phyloP scores from a whole-genome alignment of 2,329 filamentous ascomycete species.

The Rasamsonia emersonii region DNA sequence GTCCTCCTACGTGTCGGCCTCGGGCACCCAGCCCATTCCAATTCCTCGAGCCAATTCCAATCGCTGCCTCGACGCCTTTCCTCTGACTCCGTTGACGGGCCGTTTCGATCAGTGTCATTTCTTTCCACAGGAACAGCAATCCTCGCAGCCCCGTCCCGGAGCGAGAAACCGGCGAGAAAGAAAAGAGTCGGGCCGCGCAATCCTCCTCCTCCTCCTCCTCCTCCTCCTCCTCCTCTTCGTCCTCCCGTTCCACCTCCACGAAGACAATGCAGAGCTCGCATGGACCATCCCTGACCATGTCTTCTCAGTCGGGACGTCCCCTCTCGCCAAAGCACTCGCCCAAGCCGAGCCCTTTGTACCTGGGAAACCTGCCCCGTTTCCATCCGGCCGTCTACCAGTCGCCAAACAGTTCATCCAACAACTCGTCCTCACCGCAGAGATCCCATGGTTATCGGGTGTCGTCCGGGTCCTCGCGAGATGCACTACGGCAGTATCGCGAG shows the following conservation, averaged over 20 bases:
- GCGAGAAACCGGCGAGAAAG: constrained; percentile 10
- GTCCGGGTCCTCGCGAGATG: constrained; percentile 29
- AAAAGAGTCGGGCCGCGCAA: constrained; percentile 11
- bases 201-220: constrained; percentile 8
- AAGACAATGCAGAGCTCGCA: constrained; percentile 8
- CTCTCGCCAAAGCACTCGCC: constrained; percentile 21
- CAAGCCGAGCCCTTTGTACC: constrained; percentile 31
- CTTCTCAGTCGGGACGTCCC: constrained; percentile 27
- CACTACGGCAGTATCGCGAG: constrained; percentile 35
- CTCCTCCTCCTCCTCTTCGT: constrained; percentile 6
- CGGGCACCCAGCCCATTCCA: constrained; percentile 26
- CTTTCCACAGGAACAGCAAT: constrained; percentile 22
- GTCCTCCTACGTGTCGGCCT: constrained; percentile 18
- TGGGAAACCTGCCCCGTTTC: constrained; percentile 36
- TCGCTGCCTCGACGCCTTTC: constrained; percentile 23
- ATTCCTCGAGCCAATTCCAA: constrained; percentile 21
- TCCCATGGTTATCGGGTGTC: constrained; percentile 23
- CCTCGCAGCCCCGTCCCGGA: constrained; percentile 13
- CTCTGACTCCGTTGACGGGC: constrained; percentile 30
- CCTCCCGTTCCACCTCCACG: constrained; percentile 5
- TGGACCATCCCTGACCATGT: constrained; percentile 15
- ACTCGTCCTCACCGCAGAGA: constrained; percentile 20
- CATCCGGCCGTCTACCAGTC: constrained; percentile 38
- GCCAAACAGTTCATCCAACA: constrained; percentile 14
- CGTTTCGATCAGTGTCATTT: constrained; percentile 29